Base-by-base conservation (phyloP, 1,139 yeast genomes). In the Candida sp. region DNA sequence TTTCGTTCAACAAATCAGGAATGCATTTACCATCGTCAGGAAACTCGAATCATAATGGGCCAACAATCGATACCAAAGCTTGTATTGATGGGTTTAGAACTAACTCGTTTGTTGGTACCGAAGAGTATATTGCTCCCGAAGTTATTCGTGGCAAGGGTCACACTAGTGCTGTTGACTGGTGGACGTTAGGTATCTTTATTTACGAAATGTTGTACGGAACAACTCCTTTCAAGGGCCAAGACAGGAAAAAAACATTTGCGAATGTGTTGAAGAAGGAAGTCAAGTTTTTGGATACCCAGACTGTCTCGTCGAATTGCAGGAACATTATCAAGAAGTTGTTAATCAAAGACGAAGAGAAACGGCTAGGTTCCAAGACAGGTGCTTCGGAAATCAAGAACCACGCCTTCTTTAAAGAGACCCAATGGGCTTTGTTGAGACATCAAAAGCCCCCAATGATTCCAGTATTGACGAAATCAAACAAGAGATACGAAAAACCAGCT, bases 121-220 rank as follows among this genome's bases (percentile, higher is more conserved):
- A 94, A 63, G 99, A 94, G 66, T 94, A 94, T 66, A 92, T 94
- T 62, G 99, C 99, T 0, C 99, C 99, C 0, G 99, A 94, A 66
- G 99, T 94, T 7, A 94, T 94, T 53, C 78, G 96, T 63, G 98
- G 99, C 2, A 90, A 93, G 58, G 99, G 99, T 1, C 99, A 94
- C 64, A 94, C 98, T 0, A 88, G 94, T 26, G 97, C 98, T 0
- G 99, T 94, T 17, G 99, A 94, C 69, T 94, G 99, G 99, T 94
- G 99, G 99, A 94, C 99, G 0, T 75, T 94, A 55, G 99, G 99
- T 2, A 92, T 94, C 35, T 80, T 94, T 61, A 77, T 92, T 27
- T 94, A 85, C 67, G 99, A 94, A 65, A 94, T 94, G 99, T 74
- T 94, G 39, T 92, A 85, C 67, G 98, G 98, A 1, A 89, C 92